Base-by-base conservation (phyloP, 2,329 filamentous ascomycete species). In the Colletotrichum phormii region DNA sequence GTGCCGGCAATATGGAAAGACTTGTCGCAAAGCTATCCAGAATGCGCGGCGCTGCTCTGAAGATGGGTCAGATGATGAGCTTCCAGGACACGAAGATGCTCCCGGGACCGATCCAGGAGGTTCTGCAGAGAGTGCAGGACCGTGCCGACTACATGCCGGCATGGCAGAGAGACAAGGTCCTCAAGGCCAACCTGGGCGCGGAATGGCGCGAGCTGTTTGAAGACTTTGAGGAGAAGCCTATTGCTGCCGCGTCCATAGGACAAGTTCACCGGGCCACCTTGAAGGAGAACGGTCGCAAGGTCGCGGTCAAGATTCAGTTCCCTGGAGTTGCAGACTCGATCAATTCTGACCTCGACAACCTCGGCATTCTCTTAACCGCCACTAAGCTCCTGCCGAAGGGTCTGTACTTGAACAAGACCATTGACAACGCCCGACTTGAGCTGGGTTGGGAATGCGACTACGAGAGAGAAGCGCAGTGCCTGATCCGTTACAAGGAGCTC, bases 391-490 rank as follows among this genome's bases (percentile, higher is more conserved):
- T 99, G 0, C 97, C 97, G 0, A 95, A 94, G 79, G 97, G 97
- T 0, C 87, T 99, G 0, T 99, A 97, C 79, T 91, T 99, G 8
- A 94, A 99, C 84, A 98, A 97, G 82, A 99, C 97, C 0, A 98
- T 99, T 76, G 95, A 94, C 76, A 99, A 99, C 80, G 96, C 97
- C 4, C 91, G 97, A 11, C 91, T 91, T 1, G 97, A 99, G 82
- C 89, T 99, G 3, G 95, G 90, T 4, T 99, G 97, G 97, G 97
- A 99, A 85, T 98, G 96, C 80, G 95, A 99, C 85, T 99, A 99
- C 81, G 84, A 91, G 70, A 93, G 97, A 61, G 97, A 99, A 86
- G 95, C 95, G 3, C 88, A 92, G 77, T 97, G 94, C 78, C 94
- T 91, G 53, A 88, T 86, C 60, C 92, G 92, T 22, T 99, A 98